Evolutionary conservation across 2,329 filamentous ascomycete genomes (phyloP), one percentile per base, ranked within the genome.

Genomic region (Rhinocladiella similis): DNA sequence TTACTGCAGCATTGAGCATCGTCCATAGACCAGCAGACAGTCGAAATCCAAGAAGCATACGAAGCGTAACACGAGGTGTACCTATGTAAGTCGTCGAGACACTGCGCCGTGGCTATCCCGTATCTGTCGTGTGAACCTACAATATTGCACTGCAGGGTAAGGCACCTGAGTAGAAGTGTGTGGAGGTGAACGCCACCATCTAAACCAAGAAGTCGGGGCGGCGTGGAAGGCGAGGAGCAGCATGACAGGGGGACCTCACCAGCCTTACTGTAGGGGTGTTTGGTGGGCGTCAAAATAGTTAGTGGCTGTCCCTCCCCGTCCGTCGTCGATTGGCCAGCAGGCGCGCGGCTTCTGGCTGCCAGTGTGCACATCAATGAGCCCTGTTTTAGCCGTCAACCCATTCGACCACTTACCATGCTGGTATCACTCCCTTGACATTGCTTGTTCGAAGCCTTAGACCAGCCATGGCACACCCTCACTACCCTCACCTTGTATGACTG

Each of bases 341-440:
- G 33, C 51, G 54, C 53, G 57, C 57, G 53, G 57, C 57, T 56
- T 29, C 57, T 56, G 51, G 43, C 39, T 56, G 22, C 53, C 35
- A 51, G 47, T 42, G 22, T 43, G 50, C 47, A 47, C 54, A 57
- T 60, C 59, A 53, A 53, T 45, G 27, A 57, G 54, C 54, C n/a
- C 54, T 57, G 54, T 48, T 57, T 57, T 57, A 49, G 54, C 43
- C 29, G 29, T 33, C 29, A 9, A 33, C 7, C 41, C 42, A 51
- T 19, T 41, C 18, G 18, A n/a, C 29, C 29, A 33, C 29, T 33
- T 12, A 33, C 29, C 29, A 33, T 33, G 29, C 29, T 33, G 6
- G 29, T 33, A 10, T 7, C 39, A 49, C 53, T 56, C 53, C 54
- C 54, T 57, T 52, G 42, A 56, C 47, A 41, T 50, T 33, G 29